phyloP scores from a whole-genome alignment of 2,329 filamentous ascomycete genomes.

The Colletotrichum navitas region DNA sequence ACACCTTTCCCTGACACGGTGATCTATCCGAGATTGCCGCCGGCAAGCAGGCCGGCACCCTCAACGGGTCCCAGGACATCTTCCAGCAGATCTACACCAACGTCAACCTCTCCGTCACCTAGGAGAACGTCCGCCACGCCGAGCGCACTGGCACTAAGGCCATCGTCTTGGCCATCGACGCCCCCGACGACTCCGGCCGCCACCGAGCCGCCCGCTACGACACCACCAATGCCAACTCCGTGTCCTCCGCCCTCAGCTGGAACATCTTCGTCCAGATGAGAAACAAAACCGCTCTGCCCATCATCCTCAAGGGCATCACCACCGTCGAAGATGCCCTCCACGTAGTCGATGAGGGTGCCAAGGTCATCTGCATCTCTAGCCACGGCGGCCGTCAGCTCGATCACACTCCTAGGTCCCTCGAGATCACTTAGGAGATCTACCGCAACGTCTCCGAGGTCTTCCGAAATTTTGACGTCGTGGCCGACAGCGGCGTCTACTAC shows the following conservation, averaged over 20 bases:
- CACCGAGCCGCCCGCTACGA: constrained; percentile 45
- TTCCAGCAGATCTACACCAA: constrained; percentile 51
- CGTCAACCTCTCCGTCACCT: constrained; percentile 50
- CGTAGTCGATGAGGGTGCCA: constrained; percentile 51
- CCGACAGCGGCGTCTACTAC: no score
- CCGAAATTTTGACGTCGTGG: no score
- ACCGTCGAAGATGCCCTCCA: constrained; percentile 53
- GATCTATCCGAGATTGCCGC: constrained; percentile 46
- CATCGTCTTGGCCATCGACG: constrained; percentile 55
- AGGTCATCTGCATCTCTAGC: constrained; percentile 55
- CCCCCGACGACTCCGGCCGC: constrained; percentile 44
- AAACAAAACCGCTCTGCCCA: constrained; percentile 50
- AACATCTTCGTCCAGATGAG: constrained; percentile 48
- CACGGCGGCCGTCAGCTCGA: no score
- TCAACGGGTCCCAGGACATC: constrained; percentile 48
- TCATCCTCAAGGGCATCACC: constrained; percentile 55
- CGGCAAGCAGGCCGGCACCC: constrained; percentile 45
- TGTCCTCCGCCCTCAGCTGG: constrained; percentile 44
- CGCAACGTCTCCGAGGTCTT: no score
- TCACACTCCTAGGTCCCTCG: no score
- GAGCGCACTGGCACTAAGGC: constrained; percentile 53
- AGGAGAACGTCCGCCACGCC: constrained; percentile 50
- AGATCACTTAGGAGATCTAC: no score
- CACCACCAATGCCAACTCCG: constrained; percentile 41
- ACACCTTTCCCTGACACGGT: no score